Evolutionary conservation across 768 basidiomycete species (phyloP).

Genomic region (Arthromyces matolae): DNA sequence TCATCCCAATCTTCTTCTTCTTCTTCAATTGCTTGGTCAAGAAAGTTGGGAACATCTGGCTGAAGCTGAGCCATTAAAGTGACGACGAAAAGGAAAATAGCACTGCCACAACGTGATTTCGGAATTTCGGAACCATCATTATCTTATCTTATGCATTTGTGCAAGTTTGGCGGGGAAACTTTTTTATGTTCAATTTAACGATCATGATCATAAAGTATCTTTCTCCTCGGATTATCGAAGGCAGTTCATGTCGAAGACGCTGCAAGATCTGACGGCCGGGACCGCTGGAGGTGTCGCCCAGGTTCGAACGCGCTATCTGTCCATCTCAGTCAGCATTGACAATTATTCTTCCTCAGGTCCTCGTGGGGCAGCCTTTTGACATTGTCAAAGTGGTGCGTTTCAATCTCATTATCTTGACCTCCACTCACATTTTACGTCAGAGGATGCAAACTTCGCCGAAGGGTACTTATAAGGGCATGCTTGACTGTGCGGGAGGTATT

Average conservation of each 20-base stretch:
- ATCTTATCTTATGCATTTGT: slow-evolving; percentile 31
- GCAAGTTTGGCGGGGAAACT: slow-evolving; percentile 25
- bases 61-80: slow-evolving; percentile 9
- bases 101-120: slow-evolving; percentile 11
- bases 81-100: slow-evolving; percentile 4
- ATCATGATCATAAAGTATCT: slow-evolving; percentile 9
- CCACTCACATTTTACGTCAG: slow-evolving; percentile 31
- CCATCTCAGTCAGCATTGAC: no score
- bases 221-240: neutral
- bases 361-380: slow-evolving; percentile 94
- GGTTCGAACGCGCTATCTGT: no score
- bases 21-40: slow-evolving; percentile 7
- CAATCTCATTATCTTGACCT: neutral
- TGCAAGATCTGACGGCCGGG: slow-evolving; percentile 86
- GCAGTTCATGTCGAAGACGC: slow-evolving; percentile 54
- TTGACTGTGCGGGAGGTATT: slow-evolving; percentile 88
- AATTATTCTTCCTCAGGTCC: slow-evolving; percentile 46
- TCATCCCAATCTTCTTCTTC: slow-evolving; percentile 39
- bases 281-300: slow-evolving; percentile 91
- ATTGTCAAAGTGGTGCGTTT: slow-evolving; percentile 90
- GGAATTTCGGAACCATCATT: slow-evolving; percentile 16
- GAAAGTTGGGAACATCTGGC: slow-evolving; percentile 3
- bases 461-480: slow-evolving; percentile 85
- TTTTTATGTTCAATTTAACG: slow-evolving; percentile 13
- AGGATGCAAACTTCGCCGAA: slow-evolving; percentile 92